Percentiles rank a stretch among this genome's conserved stretches.
phyloP scores from a whole-genome alignment of 768 basidiomycete species.

The Leccinum subtestaceum region DNA sequence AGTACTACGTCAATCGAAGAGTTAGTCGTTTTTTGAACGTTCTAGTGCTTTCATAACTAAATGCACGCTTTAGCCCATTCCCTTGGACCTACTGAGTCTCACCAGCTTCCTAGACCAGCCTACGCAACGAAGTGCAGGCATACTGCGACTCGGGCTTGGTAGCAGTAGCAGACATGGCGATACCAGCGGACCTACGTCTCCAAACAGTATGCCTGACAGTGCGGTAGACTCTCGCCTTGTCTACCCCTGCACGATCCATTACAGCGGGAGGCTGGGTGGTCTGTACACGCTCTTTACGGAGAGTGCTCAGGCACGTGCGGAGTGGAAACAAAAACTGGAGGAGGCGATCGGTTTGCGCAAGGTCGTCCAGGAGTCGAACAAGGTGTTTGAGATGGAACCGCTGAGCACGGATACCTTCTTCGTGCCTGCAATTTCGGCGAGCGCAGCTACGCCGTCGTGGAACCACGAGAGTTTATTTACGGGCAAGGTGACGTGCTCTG shows the following conservation, averaged over 20 bases:
- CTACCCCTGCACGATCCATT: conserved; percentile 85
- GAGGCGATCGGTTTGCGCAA: conserved; percentile 84
- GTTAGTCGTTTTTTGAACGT: conserved; percentile 40
- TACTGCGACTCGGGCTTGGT: conserved; percentile 60
- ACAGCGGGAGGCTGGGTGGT: conserved; percentile 86
- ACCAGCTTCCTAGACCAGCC: conserved; percentile 81
- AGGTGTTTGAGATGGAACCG: conserved; percentile 91
- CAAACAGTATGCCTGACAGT: conserved; percentile 35
- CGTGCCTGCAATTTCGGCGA: conserved; percentile 60
- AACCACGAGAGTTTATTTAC: conserved; percentile 68
- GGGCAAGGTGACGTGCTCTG: conserved; percentile 91
- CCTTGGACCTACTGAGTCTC: conserved; percentile 84
- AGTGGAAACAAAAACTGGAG: conserved; percentile 89
- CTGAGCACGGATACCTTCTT: conserved; percentile 87
- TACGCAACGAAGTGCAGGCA: conserved; percentile 68
- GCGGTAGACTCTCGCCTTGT: conserved; percentile 69
- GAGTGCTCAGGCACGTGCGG: conserved; percentile 63
- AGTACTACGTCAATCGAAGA: conserved; percentile 77
- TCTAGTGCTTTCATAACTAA: not conserved
- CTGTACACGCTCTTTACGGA: conserved; percentile 88
- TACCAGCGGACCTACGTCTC: conserved; percentile 22
- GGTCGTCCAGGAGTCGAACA: conserved; percentile 89
- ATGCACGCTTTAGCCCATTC: conserved; percentile 65
- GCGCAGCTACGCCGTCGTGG: conserved; percentile 49
- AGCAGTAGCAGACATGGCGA: conserved; percentile 31